Evolutionary conservation across 805 yeast genomes (phyloP), one percentile per base, ranked within the genome.

Genomic region (Candida stauntonica): DNA sequence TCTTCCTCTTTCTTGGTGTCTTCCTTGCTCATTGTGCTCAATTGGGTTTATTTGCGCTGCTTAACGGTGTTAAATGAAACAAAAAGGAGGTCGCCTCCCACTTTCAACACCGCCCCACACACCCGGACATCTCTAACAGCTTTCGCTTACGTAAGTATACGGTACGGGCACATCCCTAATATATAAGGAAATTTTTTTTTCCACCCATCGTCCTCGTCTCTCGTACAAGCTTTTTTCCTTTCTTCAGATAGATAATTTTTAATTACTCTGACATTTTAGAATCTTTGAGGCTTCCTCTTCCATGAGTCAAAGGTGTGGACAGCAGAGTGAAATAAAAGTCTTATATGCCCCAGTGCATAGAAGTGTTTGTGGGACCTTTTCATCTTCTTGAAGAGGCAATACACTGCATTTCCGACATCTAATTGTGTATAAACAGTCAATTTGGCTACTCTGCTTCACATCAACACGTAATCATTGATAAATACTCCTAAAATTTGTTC

Each of bases 401-500:
- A 17, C 17, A 33, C 15, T 35, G 33, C 18, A 19, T 21, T 26
- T 33, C 41, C 44, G 29, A 40, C 44, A 40, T 23, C 12, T 32
- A 32, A 14, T 28, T 5, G 9, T 31, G 34, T 18, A 16, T 13
- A 30, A 17, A 14, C 9, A n/a, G n/a, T n/a, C n/a, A n/a, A n/a
- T n/a, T n/a, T n/a, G n/a, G n/a, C n/a, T n/a, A n/a, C n/a, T n/a
- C n/a, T n/a, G n/a, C n/a, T n/a, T n/a, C n/a, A n/a, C n/a, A n/a
- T n/a, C n/a, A n/a, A n/a, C n/a, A n/a, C n/a, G n/a, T n/a, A n/a
- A n/a, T n/a, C n/a, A n/a, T n/a, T n/a, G n/a, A n/a, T n/a, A n/a
- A n/a, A n/a, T n/a, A n/a, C n/a, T n/a, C n/a, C 42, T 31, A 46
- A 34, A 46, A 50, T 9, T 38, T 67, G 59, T 91, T 88, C 66